Percentiles rank a stretch among this genome's conserved stretches.
Conservation (phyloP, 2,329 filamentous ascomycete genomes). For the Teratosphaeria gauchensis region DNA sequence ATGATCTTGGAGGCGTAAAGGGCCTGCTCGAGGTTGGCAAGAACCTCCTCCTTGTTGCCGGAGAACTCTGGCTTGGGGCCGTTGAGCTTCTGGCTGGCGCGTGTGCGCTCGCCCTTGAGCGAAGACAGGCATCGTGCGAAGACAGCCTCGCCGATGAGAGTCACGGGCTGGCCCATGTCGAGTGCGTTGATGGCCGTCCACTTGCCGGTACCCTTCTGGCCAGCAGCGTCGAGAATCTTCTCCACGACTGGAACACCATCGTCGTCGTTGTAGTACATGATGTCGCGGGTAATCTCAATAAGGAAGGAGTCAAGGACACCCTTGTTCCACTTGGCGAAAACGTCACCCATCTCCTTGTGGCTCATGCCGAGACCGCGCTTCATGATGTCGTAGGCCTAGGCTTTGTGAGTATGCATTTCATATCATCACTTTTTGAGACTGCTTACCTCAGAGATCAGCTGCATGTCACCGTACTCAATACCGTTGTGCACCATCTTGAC, state of each 20-base stretch:
- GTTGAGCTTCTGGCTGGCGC: constrained; percentile 68
- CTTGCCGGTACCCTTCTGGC: constrained; percentile 99
- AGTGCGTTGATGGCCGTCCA: constrained; percentile 99
- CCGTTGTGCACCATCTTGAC: constrained; percentile 99
- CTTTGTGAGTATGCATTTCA: constrained; percentile 4
- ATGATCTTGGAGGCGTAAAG: constrained; percentile 99
- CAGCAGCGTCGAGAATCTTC: constrained; percentile 98
- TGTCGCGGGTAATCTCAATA: constrained; percentile 97
- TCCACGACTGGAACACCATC: constrained; percentile 85
- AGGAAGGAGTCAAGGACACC: constrained; percentile 98
- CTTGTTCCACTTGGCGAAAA: constrained; percentile 94
- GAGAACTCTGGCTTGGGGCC: constrained; percentile 73
- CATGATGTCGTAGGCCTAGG: constrained; percentile 96
- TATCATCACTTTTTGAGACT: background rate
- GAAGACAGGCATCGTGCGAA: constrained; percentile 89
- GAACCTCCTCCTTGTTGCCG: constrained; percentile 86
- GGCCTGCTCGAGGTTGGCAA: constrained; percentile 95
- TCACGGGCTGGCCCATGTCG: constrained; percentile 97
- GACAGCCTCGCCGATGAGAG: constrained; percentile 93
- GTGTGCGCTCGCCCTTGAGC: constrained; percentile 84
- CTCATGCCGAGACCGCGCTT: constrained; percentile 88
- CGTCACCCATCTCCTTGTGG: constrained; percentile 92
- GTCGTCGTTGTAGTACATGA: constrained; percentile 96
- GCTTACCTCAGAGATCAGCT: constrained; percentile 93
- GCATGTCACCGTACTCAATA: constrained; percentile 99